Conservation (phyloP, 2,329 filamentous ascomycete genomes). For the Clarireedia homoeocarpa region DNA sequence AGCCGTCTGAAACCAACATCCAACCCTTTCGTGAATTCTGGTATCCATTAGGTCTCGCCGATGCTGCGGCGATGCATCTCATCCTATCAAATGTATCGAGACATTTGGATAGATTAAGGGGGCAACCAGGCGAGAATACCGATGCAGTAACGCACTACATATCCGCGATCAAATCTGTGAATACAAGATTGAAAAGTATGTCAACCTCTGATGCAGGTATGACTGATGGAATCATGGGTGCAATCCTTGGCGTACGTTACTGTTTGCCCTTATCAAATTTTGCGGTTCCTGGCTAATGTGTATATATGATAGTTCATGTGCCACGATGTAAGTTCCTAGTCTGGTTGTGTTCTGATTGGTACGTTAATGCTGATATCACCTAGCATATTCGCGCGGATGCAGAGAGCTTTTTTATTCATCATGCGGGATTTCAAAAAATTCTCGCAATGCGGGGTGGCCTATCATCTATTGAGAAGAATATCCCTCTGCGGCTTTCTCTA, state of each 20-base stretch:
- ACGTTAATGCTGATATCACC: no score
- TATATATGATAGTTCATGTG: not conserved
- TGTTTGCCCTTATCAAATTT: not conserved
- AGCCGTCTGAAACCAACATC: not conserved
- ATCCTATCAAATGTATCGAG: not conserved
- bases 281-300: not conserved
- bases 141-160: not conserved
- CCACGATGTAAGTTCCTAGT: not conserved
- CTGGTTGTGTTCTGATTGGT: not conserved
- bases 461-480: not conserved
- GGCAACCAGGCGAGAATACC: not conserved
- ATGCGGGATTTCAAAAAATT: not conserved
- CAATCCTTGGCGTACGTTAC: not conserved
- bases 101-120: not conserved
- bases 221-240: not conserved
- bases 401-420: not conserved
- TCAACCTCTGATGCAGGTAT: not conserved
- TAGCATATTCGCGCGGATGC: not conserved
- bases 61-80: not conserved
- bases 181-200: not conserved
- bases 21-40: conserved; percentile 3
- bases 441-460: not conserved
- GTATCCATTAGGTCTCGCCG: not conserved
- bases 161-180: not conserved
- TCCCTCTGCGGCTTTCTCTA: not conserved